Conservation (phyloP, 169 alveolate genomes). For the Sarcocystis neurona region DNA sequence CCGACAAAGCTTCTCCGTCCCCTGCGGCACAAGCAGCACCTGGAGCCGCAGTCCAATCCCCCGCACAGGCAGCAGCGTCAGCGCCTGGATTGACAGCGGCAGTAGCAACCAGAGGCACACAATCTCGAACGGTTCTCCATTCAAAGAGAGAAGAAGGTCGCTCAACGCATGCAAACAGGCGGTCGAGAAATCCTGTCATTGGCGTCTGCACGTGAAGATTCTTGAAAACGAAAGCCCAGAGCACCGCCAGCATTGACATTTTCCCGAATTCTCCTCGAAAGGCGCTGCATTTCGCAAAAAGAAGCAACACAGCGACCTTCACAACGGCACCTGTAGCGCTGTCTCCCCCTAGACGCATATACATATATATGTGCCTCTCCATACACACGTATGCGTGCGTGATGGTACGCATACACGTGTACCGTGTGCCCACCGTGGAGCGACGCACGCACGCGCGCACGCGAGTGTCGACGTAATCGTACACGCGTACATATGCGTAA, state of each 20-base stretch:
- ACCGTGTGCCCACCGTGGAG: no score
- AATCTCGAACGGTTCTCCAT: background rate
- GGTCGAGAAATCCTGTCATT: constrained; percentile 1
- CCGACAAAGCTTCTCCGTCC: no score
- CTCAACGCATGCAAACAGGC: background rate
- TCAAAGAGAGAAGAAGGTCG: background rate
- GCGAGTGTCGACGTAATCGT: no score
- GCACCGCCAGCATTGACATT: constrained; percentile 10
- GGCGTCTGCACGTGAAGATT: constrained; percentile 1
- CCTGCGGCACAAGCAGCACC: no score
- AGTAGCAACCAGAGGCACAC: background rate
- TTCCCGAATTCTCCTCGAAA: constrained; percentile 29
- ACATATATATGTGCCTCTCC: background rate
- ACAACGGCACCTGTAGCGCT: background rate
- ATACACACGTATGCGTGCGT: background rate
- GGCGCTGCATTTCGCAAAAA: constrained; percentile 15
- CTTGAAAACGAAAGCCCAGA: background rate
- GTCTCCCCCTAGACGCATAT: background rate
- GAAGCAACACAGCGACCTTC: background rate
- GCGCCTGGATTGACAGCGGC: no score
- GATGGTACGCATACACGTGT: no score
- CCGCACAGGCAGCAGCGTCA: no score
- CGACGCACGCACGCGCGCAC: no score
- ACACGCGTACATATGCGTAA: no score
- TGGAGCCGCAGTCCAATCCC: no score